These are phyloP conservation scores for Diaporthe ampelina DNA, from an alignment of 2,329 filamentous ascomycete species.

Conservation along the genomic window DNA sequence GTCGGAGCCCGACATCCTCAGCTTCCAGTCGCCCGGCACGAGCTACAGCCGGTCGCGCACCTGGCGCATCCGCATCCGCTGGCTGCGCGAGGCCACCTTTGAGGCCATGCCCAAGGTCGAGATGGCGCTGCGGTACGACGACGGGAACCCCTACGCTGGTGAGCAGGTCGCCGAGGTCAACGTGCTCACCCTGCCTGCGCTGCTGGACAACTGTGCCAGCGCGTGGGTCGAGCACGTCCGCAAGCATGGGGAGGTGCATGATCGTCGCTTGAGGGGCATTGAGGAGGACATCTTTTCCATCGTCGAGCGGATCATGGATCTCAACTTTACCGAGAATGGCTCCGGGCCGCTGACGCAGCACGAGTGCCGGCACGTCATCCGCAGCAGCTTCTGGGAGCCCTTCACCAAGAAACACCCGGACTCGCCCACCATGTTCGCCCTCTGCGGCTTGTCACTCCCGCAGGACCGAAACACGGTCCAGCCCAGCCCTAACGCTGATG, in stretches of 20 bases:
- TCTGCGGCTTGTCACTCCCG: constrained; percentile 48
- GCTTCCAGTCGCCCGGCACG: constrained; percentile 57
- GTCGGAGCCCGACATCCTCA: constrained; percentile 56
- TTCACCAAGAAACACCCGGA: constrained; percentile 46
- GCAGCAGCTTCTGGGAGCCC: constrained; percentile 44
- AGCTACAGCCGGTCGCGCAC: constrained; percentile 37
- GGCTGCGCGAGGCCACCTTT: constrained; percentile 49
- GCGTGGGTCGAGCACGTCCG: constrained; percentile 50
- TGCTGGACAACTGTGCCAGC: constrained; percentile 53
- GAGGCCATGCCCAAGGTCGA: constrained; percentile 7
- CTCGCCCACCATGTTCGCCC: constrained; percentile 48
- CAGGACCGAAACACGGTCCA: background rate
- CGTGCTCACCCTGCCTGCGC: constrained; percentile 52
- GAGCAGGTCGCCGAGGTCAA: background rate
- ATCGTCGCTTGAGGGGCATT: constrained; percentile 43
- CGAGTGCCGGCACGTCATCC: constrained; percentile 40
- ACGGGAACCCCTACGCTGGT: background rate
- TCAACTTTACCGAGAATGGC: constrained; percentile 40
- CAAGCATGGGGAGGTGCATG: constrained; percentile 31
- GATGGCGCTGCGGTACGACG: background rate
- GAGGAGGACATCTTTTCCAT: constrained; percentile 54
- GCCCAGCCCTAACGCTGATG: constrained; percentile 45
- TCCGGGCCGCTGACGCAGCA: constrained; percentile 39
- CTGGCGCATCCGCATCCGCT: constrained; percentile 53
- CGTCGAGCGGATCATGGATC: constrained; percentile 49